Evolutionary conservation across 2,329 filamentous ascomycete genomes (phyloP).

Genomic region (Hymenoscyphus fraxineus): DNA sequence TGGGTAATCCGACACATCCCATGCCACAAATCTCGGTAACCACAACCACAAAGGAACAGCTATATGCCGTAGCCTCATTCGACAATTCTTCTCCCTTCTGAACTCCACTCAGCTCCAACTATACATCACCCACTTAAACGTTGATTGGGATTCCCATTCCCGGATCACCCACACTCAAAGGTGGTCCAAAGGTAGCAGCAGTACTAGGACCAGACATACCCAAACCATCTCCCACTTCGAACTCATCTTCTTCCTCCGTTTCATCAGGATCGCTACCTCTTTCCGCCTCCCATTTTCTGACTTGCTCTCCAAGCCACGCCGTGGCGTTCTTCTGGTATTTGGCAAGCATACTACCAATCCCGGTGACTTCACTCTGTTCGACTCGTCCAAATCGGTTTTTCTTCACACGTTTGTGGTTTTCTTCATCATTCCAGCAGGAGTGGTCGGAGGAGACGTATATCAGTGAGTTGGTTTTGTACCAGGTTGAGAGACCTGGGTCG

Average conservation of each 20-base stretch:
- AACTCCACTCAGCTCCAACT: not conserved
- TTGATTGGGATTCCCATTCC: not conserved
- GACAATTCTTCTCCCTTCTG: not conserved
- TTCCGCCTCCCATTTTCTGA: conserved; percentile 5
- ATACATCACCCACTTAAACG: not conserved
- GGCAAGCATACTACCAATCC: conserved; percentile 51
- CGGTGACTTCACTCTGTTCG: conserved; percentile 45
- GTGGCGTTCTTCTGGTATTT: conserved; percentile 9
- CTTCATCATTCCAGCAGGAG: conserved; percentile 66
- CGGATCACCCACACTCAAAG: not conserved
- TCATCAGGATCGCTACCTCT: conserved; percentile 13
- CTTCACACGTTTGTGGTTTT: conserved; percentile 54
- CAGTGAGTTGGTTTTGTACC: conserved; percentile 79
- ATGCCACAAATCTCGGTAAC: not conserved
- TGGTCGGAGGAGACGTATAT: conserved; percentile 77
- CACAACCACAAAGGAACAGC: not conserved
- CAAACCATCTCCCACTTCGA: not conserved
- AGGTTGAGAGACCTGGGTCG: conserved; percentile 66
- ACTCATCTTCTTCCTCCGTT: conserved; percentile 13
- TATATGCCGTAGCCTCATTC: not conserved
- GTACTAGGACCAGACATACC: not conserved
- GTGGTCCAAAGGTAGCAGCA: not conserved
- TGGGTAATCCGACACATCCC: not conserved
- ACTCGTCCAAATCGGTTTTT: conserved; percentile 60
- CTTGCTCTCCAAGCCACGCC: conserved; percentile 17